Base-by-base conservation (phyloP, 176 grass and related monocot genomes). In the Cenchrus fungigraminus region DNA sequence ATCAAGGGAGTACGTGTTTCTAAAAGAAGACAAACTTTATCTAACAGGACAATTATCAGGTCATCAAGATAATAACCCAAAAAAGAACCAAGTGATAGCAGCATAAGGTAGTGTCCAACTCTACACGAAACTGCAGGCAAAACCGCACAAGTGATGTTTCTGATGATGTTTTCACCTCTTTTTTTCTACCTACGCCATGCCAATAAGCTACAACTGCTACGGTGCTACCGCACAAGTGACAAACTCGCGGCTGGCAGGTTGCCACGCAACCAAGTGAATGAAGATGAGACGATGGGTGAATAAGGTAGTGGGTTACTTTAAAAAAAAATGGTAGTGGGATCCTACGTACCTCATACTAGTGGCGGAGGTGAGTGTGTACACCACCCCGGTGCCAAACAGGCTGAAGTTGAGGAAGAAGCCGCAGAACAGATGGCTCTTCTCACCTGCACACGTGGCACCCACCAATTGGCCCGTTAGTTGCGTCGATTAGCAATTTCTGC, bases 291-390 rank as follows among this genome's bases (percentile, higher is more conserved):
- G 31, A 9, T 15, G 15, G 61, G 5, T 65, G 34, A 47, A n/a
- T 59, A 40, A 17, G 37, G 37, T 40, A 40, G 37, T 40, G 37
- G 37, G 37, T 40, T 40, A 40, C 3, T 40, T 40, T 40, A 40
- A 40, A 40, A 4, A 40, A 40, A 4, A 66, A 12, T 29, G 53
- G 13, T 15, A 65, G 51, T 55, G 14, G 4, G 43, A 20, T 11
- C 20, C 81, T 90, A 40, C 37, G 3, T 40, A 94, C 95, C 91
- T 93, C 87, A 95, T 91, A 62, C 95, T 95, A 2, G 9, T 90
- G 17, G 89, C 89, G 29, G 93, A 29, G 3, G 95, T 93, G 66
- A 98, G 80, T 12, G 82, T 93, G 63, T 98, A 93, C 16, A 94
- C 91, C 46, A 98, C 85, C 1, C 82, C 82, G 12, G 79, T 62